phyloP scores from a whole-genome alignment of 352 stramenopile genomes.

The Phytophthora nicotianae region DNA sequence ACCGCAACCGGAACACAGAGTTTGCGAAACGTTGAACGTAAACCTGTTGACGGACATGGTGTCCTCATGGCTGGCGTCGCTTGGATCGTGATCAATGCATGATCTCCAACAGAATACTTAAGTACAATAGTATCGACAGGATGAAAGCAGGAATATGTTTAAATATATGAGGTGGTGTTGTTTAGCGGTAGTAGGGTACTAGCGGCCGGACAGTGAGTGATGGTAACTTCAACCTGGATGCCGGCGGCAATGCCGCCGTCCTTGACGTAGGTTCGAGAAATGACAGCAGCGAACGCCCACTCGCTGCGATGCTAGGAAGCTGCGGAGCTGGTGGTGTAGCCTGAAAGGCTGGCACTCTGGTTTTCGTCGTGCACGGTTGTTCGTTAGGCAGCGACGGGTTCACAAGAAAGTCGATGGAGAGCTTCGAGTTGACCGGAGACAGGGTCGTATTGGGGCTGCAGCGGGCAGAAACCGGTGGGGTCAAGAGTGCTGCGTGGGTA shows the following conservation, averaged over 20 bases:
- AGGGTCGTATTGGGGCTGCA: constrained; percentile 16
- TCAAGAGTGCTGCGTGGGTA: constrained; percentile 22
- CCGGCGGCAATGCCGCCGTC: background rate
- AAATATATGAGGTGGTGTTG: constrained; percentile 28
- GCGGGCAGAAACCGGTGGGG: constrained; percentile 7
- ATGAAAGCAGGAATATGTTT: background rate
- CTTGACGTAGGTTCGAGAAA: constrained; percentile 26
- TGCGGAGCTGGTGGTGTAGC: background rate
- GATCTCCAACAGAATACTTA: background rate
- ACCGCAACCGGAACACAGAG: no score
- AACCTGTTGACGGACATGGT: constrained; percentile 5
- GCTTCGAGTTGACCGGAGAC: constrained; percentile 41
- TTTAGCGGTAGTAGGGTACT: constrained; percentile 32
- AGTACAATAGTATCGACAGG: no score
- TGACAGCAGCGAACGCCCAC: constrained; percentile 32
- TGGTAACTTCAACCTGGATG: constrained; percentile 15
- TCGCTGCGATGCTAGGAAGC: constrained; percentile 4
- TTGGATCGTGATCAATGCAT: background rate
- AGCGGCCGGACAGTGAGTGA: constrained; percentile 16
- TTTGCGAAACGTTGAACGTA: background rate
- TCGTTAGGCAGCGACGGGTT: constrained; percentile 32
- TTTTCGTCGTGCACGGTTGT: background rate
- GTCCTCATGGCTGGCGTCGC: background rate
- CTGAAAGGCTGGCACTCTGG: constrained; percentile 4
- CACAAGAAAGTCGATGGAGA: constrained; percentile 63